Evolutionary conservation across 495 filamentous ascomycete genomes (phyloP), one percentile per base, ranked within the genome.

Genomic region (Aspergillus nanangensis): DNA sequence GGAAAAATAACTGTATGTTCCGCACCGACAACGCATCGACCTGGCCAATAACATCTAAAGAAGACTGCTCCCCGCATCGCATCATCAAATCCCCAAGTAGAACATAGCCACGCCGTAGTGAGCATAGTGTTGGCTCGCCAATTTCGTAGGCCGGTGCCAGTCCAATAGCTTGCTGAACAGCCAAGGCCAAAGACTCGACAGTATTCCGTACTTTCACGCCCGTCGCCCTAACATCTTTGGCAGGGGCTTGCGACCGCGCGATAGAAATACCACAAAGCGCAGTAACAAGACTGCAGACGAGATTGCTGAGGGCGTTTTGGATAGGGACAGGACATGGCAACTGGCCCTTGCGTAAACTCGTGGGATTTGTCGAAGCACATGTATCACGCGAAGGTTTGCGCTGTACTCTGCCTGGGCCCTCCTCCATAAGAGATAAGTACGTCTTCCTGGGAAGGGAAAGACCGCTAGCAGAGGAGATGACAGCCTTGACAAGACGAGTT

Each of bases 261-360:
- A 72, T 63, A 36, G 62, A 65, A 62, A 74, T 71, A 8, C 67
- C 66, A 43, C 71, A 72, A 31, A 74, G 53, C 3, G 66, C 66
- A 35, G 56, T 61, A 21, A 70, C 47, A 10, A 74, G 58, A 47
- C 71, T 74, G n/a, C 60, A 57, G 21, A 60, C 48, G 14, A 72
- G 63, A 38, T 74, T 74, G 58, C 54, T 71, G 3, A 72, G 45
- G 4, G 71, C 71, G 48, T 72, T 67, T 47, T 67, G 57, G 20
- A 74, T 63, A 3, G 54, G 62, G n/a, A 72, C 44, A 20, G 71
- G 71, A 35, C 69, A 74, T 19, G 47, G 48, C 8, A 40, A 46
- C 5, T 43, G 29, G 31, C 45, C 22, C 25, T 47, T 39, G 1
- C 38, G 39, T 10, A 39, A 25, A 21, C 24, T 29, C 10, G 22